Conservation (phyloP, 176 grass and related monocot species). For the Bonia amplexicaulis region DNA sequence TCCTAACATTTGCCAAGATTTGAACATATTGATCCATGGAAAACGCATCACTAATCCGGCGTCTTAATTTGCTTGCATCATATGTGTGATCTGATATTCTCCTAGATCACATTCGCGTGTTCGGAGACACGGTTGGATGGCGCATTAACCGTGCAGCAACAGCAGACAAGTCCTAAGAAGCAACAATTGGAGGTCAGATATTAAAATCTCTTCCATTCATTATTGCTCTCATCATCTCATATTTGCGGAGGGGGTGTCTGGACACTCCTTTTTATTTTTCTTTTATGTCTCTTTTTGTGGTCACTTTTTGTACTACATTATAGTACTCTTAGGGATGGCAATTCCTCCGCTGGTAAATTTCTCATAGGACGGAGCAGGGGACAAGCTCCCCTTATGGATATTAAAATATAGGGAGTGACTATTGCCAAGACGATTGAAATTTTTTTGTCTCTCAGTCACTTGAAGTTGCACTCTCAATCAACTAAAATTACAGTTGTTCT, state of each 20-base stretch:
- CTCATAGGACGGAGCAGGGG: too few species aligned
- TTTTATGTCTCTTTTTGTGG: neutral
- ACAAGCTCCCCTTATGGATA: too few species aligned
- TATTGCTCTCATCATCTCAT: conserved; percentile 27
- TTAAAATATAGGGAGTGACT: too few species aligned
- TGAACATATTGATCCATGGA: conserved; percentile 14
- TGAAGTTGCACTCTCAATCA: too few species aligned
- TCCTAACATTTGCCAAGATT: conserved; percentile 21
- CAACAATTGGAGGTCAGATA: conserved; percentile 69
- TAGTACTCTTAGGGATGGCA: neutral
- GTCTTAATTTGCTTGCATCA: neutral
- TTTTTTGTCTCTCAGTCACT: too few species aligned
- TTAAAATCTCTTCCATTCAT: conserved; percentile 33
- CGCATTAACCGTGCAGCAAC: conserved; percentile 6
- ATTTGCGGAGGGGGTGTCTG: conserved; percentile 3
- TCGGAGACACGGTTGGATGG: neutral
- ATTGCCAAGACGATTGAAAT: too few species aligned
- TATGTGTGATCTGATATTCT: conserved; percentile 7
- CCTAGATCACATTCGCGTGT: conserved; percentile 9
- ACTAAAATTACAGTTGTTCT: too few species aligned
- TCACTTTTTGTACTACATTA: conserved; percentile 2
- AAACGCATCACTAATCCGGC: neutral
- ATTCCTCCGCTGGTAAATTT: too few species aligned
- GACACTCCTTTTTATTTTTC: conserved; percentile 34
- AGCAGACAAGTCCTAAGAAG: conserved; percentile 24